Conservation (phyloP, 1,139 yeast species). For the Taiozyma sp. region DNA sequence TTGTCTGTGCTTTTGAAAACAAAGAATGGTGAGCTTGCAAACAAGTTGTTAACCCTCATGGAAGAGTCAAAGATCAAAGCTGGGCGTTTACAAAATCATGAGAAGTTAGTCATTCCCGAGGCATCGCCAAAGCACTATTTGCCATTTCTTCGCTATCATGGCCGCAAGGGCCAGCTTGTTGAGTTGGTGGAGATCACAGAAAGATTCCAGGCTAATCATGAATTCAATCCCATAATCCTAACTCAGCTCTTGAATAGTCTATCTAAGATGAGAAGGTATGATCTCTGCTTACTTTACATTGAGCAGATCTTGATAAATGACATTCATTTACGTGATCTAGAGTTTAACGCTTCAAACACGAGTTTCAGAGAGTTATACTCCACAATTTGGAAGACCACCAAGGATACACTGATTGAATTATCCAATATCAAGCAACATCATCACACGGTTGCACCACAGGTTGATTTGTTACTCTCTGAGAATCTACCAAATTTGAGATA, state of each 20-base stretch:
- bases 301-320: constrained; percentile 12
- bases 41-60: constrained; percentile 9
- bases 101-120: constrained; percentile 14
- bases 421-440: neutral
- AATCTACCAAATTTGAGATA: constrained; percentile 15
- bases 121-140: constrained; percentile 18
- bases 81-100: constrained; percentile 3
- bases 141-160: constrained; percentile 16
- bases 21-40: constrained; percentile 11
- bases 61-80: constrained; percentile 8
- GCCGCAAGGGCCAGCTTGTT: constrained; percentile 4
- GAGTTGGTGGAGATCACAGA: constrained; percentile 6
- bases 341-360: neutral
- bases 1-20: constrained; percentile 10
- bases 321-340: constrained; percentile 11
- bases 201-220: constrained; percentile 6
- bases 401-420: constrained; percentile 4
- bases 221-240: constrained; percentile 16
- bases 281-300: constrained; percentile 5
- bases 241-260: constrained; percentile 16
- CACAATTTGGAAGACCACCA: constrained; percentile 15
- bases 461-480: neutral
- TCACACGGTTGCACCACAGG: neutral
- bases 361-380: constrained; percentile 14
- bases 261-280: constrained; percentile 3